Evolutionary conservation across 108 stramenopile species (phyloP).

Genomic region (Nannochloropsis granulata): DNA sequence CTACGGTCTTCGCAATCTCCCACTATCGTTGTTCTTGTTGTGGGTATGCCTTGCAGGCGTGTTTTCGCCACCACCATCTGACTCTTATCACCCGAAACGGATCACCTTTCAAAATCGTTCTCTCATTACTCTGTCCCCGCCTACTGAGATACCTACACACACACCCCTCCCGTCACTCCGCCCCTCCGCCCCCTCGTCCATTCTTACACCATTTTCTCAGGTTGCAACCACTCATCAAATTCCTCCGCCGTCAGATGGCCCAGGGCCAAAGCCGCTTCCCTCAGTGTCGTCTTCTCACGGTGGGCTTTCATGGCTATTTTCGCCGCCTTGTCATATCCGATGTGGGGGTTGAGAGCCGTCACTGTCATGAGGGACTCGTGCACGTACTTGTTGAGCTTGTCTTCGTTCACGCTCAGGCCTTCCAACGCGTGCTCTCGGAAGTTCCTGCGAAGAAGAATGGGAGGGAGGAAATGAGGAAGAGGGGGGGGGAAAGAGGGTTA

Average conservation of each 20-base stretch:
- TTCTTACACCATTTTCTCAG: constrained; percentile 73
- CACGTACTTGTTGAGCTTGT: constrained; percentile 62
- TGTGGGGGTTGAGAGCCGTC: constrained; percentile 90
- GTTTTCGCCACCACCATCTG: no score
- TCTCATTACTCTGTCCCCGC: no score
- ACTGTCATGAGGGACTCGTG: constrained; percentile 88
- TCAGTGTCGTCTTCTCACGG: constrained; percentile 74
- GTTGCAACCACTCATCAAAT: constrained; percentile 87
- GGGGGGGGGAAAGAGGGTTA: neutral
- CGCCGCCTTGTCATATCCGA: constrained; percentile 95
- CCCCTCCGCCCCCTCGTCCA: neutral
- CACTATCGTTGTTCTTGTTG: no score
- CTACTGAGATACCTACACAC: no score
- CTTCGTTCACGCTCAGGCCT: constrained; percentile 34
- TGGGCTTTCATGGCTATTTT: constrained; percentile 88
- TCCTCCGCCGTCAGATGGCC: constrained; percentile 78
- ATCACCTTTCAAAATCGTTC: no score
- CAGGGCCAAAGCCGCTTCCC: constrained; percentile 67
- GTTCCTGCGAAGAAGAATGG: neutral
- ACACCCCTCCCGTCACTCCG: no score
- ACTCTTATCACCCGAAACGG: no score
- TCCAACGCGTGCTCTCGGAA: neutral
- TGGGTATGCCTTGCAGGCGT: no score
- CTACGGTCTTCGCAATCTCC: no score
- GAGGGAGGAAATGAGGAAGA: neutral